These are phyloP conservation scores for Lathyrus aphaca DNA, from an alignment of 306 rosid species.

Conservation along the genomic window DNA sequence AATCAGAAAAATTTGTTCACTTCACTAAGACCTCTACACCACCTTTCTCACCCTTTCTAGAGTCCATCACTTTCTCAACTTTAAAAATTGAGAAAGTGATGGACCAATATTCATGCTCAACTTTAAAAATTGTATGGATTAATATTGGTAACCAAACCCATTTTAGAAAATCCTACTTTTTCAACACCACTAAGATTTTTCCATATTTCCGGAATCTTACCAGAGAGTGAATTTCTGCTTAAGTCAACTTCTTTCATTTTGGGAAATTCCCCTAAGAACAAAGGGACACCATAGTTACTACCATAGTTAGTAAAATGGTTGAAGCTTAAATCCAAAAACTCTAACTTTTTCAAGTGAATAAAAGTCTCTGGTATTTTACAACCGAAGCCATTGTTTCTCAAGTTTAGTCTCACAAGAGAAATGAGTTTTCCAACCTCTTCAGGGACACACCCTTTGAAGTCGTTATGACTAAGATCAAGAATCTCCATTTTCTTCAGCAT, in stretches of 20 bases:
- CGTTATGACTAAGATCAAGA: constrained; percentile 69
- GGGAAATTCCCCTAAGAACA: constrained; percentile 54
- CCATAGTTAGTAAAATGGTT: constrained; percentile 66
- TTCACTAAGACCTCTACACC: too few species aligned
- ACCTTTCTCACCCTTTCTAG: too few species aligned
- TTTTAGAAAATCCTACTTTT: constrained; percentile 63
- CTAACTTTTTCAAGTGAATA: constrained; percentile 40
- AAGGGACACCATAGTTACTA: constrained; percentile 65
- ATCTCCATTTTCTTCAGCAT: constrained; percentile 50
- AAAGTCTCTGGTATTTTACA: constrained; percentile 67
- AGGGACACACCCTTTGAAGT: constrained; percentile 48
- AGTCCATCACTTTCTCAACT: too few species aligned
- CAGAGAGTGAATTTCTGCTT: constrained; percentile 77
- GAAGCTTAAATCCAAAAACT: constrained; percentile 73
- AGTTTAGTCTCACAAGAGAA: constrained; percentile 65
- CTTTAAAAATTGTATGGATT: too few species aligned
- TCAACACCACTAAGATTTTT: constrained; percentile 50
- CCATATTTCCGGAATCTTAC: constrained; percentile 79
- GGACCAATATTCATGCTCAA: too few species aligned
- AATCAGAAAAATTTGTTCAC: too few species aligned
- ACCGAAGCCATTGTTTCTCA: constrained; percentile 54
- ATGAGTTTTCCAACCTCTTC: constrained; percentile 52
- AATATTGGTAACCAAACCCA: constrained; percentile 64
- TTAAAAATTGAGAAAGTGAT: too few species aligned
- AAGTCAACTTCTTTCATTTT: constrained; percentile 62